Base-by-base conservation (phyloP, 148 eudicot genomes). In the Diospyros lotus region DNA sequence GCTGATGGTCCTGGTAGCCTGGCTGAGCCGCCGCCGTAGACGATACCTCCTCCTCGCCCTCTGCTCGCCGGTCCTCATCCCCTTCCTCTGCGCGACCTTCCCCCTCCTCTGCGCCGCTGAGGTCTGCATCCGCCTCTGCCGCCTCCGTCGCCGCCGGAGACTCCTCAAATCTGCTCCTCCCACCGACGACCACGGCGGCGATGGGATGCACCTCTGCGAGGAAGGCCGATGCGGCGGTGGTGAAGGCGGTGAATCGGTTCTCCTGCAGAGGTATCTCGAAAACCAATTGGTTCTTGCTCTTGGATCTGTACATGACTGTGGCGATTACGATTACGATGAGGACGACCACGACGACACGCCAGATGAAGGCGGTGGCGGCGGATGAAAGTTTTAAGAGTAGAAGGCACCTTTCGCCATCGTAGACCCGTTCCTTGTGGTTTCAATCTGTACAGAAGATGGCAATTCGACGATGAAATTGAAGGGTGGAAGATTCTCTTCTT, bases 261-360 rank as follows among this genome's bases (percentile, higher is more conserved):
- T 84, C 86, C 50, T 88, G 81, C 87, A 86, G 72, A 82, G 91
- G 77, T 88, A 88, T 53, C 62, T 88, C 77, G 87, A 88, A 9
- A 89, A 88, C 84, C 91, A 88, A 66, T 79, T 88, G 69, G 52
- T 75, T 39, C 84, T 88, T 14, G 91, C 84, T 6, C 38, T 71
- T 72, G 84, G 75, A 67, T 46, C 79, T 1, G 82, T 28, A 28
- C 28, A 28, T 28, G 28, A 28, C 28, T 28, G 0, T 28, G 28
- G 28, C 28, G 28, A 28, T 28, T 28, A 28, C 28, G 28, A 28
- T 28, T 28, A 28, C 28, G 28, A 28, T 28, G 28, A 28, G 28
- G 28, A 28, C 28, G 28, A 28, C 28, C 28, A 28, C 28, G 28
- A 28, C 28, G 28, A 28, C 28, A 28, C 28, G 28, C 28, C 28